Percentiles rank a stretch among this genome's conserved stretches.
Conservation (phyloP, 2,329 filamentous ascomycete genomes). For the Hortaea sp. region DNA sequence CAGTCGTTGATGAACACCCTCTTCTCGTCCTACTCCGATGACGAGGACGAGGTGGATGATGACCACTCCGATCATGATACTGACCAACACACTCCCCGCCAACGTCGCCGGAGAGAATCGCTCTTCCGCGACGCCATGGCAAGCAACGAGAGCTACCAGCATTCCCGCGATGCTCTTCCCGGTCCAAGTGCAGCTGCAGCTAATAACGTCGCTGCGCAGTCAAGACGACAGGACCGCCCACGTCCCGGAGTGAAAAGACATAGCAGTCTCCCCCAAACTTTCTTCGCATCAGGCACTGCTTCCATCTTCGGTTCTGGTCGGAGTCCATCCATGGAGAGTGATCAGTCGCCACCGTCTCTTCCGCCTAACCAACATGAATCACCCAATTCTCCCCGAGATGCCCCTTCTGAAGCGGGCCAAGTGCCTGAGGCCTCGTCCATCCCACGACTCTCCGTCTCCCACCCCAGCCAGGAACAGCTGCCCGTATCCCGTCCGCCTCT, state of each 20-base stretch:
- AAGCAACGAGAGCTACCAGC: no score
- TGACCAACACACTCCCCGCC: no score
- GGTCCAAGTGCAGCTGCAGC: no score
- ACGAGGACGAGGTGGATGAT: not conserved
- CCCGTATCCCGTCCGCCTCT: conserved; percentile 2
- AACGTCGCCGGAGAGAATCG: no score
- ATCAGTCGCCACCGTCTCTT: not conserved
- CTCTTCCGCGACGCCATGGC: no score
- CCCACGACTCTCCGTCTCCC: no score
- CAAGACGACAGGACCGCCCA: not conserved
- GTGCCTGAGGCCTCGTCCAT: no score
- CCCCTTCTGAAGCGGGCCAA: no score
- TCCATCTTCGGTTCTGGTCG: conserved; percentile 10
- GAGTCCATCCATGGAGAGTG: not conserved
- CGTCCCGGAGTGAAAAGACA: conserved; percentile 7
- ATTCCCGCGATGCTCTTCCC: no score
- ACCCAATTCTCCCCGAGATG: no score
- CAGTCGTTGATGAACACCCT: not conserved
- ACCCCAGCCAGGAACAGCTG: conserved; percentile 4
- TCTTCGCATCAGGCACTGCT: conserved; percentile 10
- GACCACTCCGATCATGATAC: not conserved
- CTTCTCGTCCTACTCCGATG: not conserved
- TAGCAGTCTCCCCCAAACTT: conserved; percentile 12
- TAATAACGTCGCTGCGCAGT: no score
- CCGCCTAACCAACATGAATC: no score